These are phyloP conservation scores for Beta macrorhiza DNA, from an alignment of 179 eudicot genomes.

Conservation along the genomic window DNA sequence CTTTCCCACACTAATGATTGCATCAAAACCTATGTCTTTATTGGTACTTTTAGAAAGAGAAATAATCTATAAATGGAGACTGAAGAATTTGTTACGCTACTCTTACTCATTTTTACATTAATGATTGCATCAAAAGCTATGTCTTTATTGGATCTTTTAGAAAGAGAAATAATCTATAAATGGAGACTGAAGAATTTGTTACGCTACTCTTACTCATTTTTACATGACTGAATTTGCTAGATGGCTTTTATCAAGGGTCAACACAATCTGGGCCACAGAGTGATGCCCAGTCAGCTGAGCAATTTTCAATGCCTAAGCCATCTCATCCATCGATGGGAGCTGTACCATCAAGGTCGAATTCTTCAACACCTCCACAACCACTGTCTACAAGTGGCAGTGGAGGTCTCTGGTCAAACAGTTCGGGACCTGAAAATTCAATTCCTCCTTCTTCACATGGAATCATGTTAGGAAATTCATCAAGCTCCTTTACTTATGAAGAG, in stretches of 20 bases:
- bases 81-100: background rate
- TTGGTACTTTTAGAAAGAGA: background rate
- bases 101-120: background rate
- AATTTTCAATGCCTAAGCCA: conserved; percentile 26
- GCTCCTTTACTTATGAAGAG: conserved; percentile 75
- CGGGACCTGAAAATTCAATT: conserved; percentile 49
- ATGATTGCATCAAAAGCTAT: background rate
- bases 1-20: background rate
- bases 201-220: conserved; percentile 29
- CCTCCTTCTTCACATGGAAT: conserved; percentile 65
- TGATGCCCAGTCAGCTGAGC: conserved; percentile 33
- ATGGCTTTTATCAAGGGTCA: conserved; percentile 26
- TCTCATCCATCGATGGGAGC: conserved; percentile 45
- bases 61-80: background rate
- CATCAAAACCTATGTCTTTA: background rate
- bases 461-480: conserved; percentile 57
- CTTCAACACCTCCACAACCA: conserved; percentile 36
- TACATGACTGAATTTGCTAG: conserved; percentile 23
- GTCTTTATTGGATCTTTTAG: background rate
- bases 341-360: conserved; percentile 44
- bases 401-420: conserved; percentile 66
- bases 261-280: conserved; percentile 31
- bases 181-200: background rate
- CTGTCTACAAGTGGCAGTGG: conserved; percentile 64
- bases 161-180: background rate